Percentiles rank a stretch among this genome's conserved stretches.
Evolutionary conservation across 768 basidiomycete species (phyloP).

Genomic region (Floccularia luteovirens): DNA sequence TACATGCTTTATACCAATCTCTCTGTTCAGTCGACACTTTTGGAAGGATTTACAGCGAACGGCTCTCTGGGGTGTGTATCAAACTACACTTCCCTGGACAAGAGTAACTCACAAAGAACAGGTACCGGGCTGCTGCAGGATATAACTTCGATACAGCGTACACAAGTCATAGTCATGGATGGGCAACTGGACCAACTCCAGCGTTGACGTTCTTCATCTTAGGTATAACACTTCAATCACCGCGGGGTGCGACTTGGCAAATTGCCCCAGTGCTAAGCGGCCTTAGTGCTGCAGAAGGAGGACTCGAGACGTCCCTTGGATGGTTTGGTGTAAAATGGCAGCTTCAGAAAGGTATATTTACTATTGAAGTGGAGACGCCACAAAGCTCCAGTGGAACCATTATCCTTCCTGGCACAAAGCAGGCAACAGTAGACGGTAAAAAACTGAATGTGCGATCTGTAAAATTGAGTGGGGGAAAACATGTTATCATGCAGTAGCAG

Average conservation of each 20-base stretch:
- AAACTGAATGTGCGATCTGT: constrained; percentile 1
- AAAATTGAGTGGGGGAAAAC: constrained; percentile 8
- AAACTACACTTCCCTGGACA: neutral
- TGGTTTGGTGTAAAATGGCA: constrained; percentile 37
- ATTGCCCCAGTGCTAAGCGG: constrained; percentile 36
- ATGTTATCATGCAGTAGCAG: constrained; percentile 3
- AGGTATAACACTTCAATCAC: constrained; percentile 32
- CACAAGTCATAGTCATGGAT: constrained; percentile 40
- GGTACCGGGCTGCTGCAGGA: constrained; percentile 33
- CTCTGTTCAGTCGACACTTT: constrained; percentile 28
- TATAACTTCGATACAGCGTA: constrained; percentile 39
- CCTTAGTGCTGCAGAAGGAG: constrained; percentile 31
- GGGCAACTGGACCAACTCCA: constrained; percentile 41
- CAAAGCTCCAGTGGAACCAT: constrained; percentile 17
- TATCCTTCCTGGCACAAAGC: constrained; percentile 16
- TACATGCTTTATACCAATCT: constrained; percentile 42
- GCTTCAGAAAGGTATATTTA: constrained; percentile 9
- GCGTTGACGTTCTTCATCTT: constrained; percentile 40
- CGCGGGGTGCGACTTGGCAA: constrained; percentile 32
- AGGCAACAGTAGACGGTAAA: constrained; percentile 12
- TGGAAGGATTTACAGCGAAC: constrained; percentile 40
- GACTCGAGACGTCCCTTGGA: constrained; percentile 36
- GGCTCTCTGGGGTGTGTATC: constrained; percentile 33
- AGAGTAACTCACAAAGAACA: constrained; percentile 9
- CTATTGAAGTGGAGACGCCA: constrained; percentile 16